phyloP scores from a whole-genome alignment of 139 green algal species.

The Prasinococcaceae sp. region DNA sequence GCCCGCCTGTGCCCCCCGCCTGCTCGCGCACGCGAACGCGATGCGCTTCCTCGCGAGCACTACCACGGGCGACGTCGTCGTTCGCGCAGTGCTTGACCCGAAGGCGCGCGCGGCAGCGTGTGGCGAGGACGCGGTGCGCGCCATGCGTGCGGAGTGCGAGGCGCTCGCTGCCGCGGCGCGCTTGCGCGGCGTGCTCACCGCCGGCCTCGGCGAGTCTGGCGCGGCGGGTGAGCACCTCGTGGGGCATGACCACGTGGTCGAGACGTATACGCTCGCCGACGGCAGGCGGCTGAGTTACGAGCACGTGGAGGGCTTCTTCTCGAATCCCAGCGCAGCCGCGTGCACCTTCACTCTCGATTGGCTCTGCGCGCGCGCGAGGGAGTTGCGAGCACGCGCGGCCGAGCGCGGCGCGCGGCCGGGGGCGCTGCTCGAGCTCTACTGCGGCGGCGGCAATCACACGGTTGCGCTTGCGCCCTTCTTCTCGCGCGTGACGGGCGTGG shows the following conservation, averaged over 20 bases:
- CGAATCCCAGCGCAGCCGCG: slow-evolving; percentile 4
- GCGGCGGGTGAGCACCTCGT: no score
- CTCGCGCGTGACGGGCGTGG: neutral
- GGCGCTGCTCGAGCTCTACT: slow-evolving; percentile 16
- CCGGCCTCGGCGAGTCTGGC: no score
- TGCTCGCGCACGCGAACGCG: no score
- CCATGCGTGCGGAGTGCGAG: no score
- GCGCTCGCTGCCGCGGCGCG: no score
- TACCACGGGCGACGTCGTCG: no score
- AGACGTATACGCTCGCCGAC: slow-evolving; percentile 1
- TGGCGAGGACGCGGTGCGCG: no score
- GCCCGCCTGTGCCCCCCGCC: no score
- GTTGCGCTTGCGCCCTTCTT: slow-evolving; percentile 10
- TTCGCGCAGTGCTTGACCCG: no score
- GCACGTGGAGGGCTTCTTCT: slow-evolving; percentile 12
- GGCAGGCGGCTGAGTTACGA: slow-evolving; percentile 5
- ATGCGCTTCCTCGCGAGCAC: no score
- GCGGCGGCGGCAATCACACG: slow-evolving; percentile 11
- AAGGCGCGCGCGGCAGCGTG: no score
- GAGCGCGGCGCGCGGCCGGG: neutral
- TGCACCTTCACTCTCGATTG: slow-evolving; percentile 3
- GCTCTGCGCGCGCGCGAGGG: neutral
- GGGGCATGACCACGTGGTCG: neutral
- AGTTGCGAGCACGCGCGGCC: neutral
- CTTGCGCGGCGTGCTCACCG: no score